Base-by-base conservation (phyloP, 129 eudicot species). In the Tagetes patula region DNA sequence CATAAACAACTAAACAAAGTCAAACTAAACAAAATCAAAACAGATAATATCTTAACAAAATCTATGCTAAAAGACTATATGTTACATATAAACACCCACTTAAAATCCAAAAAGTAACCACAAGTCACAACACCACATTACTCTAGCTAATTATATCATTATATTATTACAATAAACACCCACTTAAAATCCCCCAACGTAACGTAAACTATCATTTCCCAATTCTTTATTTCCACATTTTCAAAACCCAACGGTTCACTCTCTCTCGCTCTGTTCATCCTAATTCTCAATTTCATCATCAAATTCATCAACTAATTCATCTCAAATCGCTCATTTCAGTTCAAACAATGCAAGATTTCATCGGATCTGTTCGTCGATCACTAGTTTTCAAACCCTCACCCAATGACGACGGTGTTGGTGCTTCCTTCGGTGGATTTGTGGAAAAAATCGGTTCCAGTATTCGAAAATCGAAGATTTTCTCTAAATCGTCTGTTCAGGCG, bases 301-400 rank as follows among this genome's bases (percentile, higher is more conserved):
- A 59, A 75, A 40, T 67, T 74, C 60, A 41, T 56, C 60, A 34
- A 39, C 31, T 53, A 20, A 62, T 66, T 13, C 30, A 38, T 55
- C 43, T 20, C 73, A 65, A 62, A 48, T 6, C 48, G 53, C 43
- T 43, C 67, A 69, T 70, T 7, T 42, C 52, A 4, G 52, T 14
- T 30, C 38, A 14, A 27, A 69, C 66, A 45, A 94, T 94, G 99
- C 97, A 94, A 65, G 97, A 94, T 50, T 87, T 94, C 75, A 71
- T 94, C 58, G 97, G 96, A 71, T 94, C 99, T n/a, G 96, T 94
- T 45, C 99, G 99, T 31, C 88, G 94, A 79, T 94, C 99, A 6
- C 80, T 94, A 0, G 99, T 86, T 5, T 88, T 90, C 88, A 91
- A 85, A 52, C 90, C 97, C n/a, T 78, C 90, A 45, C 79, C 76